phyloP scores from a whole-genome alignment of 352 stramenopile genomes.

The Pythium plurisporium region DNA sequence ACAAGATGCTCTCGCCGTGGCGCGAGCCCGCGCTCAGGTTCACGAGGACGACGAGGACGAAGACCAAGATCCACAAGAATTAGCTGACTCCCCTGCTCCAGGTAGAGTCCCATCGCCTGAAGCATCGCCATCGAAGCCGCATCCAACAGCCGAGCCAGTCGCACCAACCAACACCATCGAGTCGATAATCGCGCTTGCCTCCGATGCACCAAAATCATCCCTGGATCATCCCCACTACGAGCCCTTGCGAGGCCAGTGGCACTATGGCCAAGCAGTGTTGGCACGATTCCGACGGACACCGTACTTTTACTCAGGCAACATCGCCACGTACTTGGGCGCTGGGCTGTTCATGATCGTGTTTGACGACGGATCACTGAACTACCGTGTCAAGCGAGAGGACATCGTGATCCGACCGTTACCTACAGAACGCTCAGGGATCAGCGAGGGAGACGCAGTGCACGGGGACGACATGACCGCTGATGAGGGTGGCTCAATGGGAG shows the following conservation, averaged over 20 bases:
- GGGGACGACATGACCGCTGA: not conserved
- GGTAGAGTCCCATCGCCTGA: not conserved
- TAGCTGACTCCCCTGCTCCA: not conserved
- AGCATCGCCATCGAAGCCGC: not conserved
- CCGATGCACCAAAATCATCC: not conserved
- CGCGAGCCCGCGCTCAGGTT: conserved; percentile 5
- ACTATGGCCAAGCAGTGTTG: conserved; percentile 58
- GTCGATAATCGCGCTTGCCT: conserved; percentile 6
- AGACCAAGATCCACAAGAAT: not conserved
- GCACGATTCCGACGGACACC: conserved; percentile 64
- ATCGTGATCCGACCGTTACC: conserved; percentile 38
- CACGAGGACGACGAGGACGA: conserved; percentile 11
- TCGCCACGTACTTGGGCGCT: conserved; percentile 62
- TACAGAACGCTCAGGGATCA: not conserved
- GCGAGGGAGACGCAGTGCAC: not conserved
- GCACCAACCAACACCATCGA: conserved; percentile 8
- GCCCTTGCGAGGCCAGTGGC: conserved; percentile 51
- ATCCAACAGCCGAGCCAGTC: not conserved
- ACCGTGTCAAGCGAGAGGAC: conserved; percentile 61
- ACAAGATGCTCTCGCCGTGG: conserved; percentile 20
- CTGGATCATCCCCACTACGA: conserved; percentile 34
- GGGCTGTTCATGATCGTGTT: conserved; percentile 79
- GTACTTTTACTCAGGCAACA: conserved; percentile 78
- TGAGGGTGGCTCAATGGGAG: not conserved
- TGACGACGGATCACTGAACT: conserved; percentile 69